These are phyloP conservation scores for Achaetomiella virescens DNA, from an alignment of 495 filamentous ascomycete genomes.

Conservation along the genomic window DNA sequence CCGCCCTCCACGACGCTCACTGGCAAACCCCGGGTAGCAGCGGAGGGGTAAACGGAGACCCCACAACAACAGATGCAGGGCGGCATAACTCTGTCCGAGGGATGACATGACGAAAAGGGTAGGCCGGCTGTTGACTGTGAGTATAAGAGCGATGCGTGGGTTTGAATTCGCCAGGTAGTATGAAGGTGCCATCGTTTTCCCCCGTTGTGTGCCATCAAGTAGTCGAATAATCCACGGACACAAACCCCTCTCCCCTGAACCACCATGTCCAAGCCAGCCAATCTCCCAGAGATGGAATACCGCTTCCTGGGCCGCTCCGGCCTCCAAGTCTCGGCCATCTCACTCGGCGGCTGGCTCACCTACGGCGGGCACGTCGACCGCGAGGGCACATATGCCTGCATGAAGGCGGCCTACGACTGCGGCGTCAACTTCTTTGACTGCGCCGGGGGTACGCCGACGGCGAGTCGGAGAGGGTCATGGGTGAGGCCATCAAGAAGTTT, in stretches of 20 bases:
- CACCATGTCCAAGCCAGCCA: slow-evolving; percentile 37
- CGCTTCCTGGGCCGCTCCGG: slow-evolving; percentile 69
- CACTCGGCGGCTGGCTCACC: slow-evolving; percentile 70
- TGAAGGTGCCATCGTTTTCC: no score
- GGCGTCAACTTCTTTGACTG: slow-evolving; percentile 57
- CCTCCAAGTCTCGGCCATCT: slow-evolving; percentile 68
- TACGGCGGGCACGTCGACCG: slow-evolving; percentile 71
- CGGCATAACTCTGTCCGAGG: no score
- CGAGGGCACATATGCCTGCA: slow-evolving; percentile 50
- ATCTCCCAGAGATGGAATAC: slow-evolving; percentile 63
- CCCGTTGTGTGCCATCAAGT: not conserved
- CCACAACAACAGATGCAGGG: no score
- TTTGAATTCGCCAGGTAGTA: no score
- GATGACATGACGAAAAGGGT: no score
- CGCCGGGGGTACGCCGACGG: slow-evolving; percentile 47
- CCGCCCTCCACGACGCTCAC: not conserved
- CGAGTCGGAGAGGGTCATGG: slow-evolving; percentile 53
- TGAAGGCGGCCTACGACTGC: slow-evolving; percentile 64
- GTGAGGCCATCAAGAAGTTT: slow-evolving; percentile 50
- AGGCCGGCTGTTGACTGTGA: no score
- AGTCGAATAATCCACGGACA: not conserved
- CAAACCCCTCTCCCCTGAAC: not conserved
- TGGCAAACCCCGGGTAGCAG: not conserved
- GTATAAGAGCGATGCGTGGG: no score
- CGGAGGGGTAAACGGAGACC: slow-evolving; percentile 5